Evolutionary conservation across 345 rosid species (phyloP).

Genomic region (Murraya paniculata): DNA sequence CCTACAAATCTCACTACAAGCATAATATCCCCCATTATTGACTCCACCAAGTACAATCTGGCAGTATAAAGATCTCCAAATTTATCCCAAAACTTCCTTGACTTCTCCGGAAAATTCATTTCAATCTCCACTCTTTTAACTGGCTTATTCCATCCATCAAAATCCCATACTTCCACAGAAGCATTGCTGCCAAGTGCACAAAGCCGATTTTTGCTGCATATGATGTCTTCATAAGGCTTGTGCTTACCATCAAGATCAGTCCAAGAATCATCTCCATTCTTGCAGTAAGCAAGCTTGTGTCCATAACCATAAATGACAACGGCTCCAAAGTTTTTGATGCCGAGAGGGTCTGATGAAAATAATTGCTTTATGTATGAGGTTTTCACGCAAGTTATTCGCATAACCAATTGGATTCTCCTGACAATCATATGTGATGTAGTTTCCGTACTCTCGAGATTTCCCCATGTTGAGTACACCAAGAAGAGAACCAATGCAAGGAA

Average conservation of each 20-base stretch:
- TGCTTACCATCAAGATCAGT: background rate
- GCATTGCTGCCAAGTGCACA: background rate
- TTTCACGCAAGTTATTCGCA: background rate
- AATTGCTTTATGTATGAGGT: background rate
- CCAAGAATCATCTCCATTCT: background rate
- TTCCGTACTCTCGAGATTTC: background rate
- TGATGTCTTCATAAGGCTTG: background rate
- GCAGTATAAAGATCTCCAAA: background rate
- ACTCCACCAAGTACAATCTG: constrained; percentile 17
- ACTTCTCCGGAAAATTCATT: background rate
- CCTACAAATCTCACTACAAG: constrained; percentile 16
- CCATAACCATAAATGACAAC: background rate
- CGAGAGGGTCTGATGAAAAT: background rate
- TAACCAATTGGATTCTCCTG: too few relatives aligned
- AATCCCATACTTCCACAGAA: constrained; percentile 2
- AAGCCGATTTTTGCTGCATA: background rate
- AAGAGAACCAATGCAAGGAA: background rate
- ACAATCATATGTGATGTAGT: background rate
- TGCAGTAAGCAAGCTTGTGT: background rate
- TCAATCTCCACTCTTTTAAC: background rate
- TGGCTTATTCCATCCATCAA: background rate
- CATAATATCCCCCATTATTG: constrained; percentile 9
- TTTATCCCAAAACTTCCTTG: background rate
- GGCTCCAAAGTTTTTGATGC: background rate
- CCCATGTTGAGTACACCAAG: background rate